Percentiles rank a stretch among this genome's conserved stretches.
These are phyloP conservation scores for Colletotrichum spinosum DNA, from an alignment of 2,329 filamentous ascomycete species.

Conservation along the genomic window DNA sequence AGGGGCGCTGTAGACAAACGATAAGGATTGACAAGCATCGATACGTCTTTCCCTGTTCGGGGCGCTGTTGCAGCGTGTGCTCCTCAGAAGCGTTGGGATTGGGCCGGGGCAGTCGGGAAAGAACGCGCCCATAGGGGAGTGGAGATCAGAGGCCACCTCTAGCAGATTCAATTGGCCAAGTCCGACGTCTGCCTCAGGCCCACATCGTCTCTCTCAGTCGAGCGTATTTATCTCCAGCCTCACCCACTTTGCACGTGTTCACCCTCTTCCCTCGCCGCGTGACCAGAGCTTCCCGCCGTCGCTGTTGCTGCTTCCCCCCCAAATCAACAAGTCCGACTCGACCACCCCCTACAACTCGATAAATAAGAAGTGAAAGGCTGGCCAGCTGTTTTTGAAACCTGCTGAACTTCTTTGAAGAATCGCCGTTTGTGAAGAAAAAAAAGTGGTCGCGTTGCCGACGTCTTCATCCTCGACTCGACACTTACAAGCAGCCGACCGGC, in stretches of 20 bases:
- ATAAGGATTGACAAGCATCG: constrained; percentile 27
- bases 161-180: constrained; percentile 29
- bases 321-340: constrained; percentile 30
- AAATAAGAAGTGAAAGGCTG: constrained; percentile 34
- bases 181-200: constrained; percentile 35
- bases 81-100: constrained; percentile 34
- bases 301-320: constrained; percentile 19
- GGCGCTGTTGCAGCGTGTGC: constrained; percentile 29
- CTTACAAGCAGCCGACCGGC: constrained; percentile 30
- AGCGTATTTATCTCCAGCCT: constrained; percentile 50
- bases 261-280: constrained; percentile 52
- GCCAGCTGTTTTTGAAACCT: constrained; percentile 14
- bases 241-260: constrained; percentile 55
- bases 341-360: constrained; percentile 18
- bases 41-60: constrained; percentile 8
- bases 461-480: constrained; percentile 17
- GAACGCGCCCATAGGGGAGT: constrained; percentile 22
- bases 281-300: constrained; percentile 44
- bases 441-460: constrained; percentile 5
- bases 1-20: background rate
- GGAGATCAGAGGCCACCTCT: too few species aligned
- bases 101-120: constrained; percentile 36
- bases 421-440: constrained; percentile 30
- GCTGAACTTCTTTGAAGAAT: constrained; percentile 19
- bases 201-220: constrained; percentile 16